Conservation (phyloP, 495 filamentous ascomycete species). For the Penicillium simplicissimum region DNA sequence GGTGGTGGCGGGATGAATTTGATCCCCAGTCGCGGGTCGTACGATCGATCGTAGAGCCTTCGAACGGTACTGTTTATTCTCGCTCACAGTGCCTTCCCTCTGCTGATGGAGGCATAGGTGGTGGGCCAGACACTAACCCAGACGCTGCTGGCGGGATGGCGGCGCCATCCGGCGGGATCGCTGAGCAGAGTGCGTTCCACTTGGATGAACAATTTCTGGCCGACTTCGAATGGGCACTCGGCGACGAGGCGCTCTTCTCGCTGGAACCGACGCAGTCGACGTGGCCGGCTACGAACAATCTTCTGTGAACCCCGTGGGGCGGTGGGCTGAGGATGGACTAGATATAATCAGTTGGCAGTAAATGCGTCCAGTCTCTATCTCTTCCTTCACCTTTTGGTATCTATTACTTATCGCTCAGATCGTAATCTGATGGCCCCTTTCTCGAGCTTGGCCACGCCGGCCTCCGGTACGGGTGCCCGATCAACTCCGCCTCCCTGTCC, state of each 20-base stretch:
- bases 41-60: slow-evolving; percentile 12
- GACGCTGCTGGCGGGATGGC: slow-evolving; percentile 12
- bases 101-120: slow-evolving; percentile 14
- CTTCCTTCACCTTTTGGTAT: background rate
- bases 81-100: slow-evolving; percentile 5
- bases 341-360: background rate
- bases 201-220: slow-evolving; percentile 43
- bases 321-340: background rate
- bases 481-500: background rate
- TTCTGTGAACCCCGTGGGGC: slow-evolving; percentile 8
- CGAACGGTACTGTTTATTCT: slow-evolving; percentile 19
- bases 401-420: background rate
- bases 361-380: background rate
- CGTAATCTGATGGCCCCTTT: background rate
- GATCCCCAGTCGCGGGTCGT: slow-evolving; percentile 30
- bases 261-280: slow-evolving; percentile 23
- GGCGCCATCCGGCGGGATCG: background rate
- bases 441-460: background rate
- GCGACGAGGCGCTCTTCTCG: slow-evolving; percentile 33
- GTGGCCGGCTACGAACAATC: slow-evolving; percentile 23
- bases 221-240: slow-evolving; percentile 43
- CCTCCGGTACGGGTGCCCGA: background rate
- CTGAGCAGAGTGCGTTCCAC: slow-evolving; percentile 27
- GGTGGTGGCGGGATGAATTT: slow-evolving; percentile 55
- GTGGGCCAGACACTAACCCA: slow-evolving; percentile 16